A percentile compares a stretch with the other conserved stretches of the same genome.
Evolutionary conservation across 2,329 filamentous ascomycete species (phyloP).

Genomic region (Scortechinia acanthostroma): DNA sequence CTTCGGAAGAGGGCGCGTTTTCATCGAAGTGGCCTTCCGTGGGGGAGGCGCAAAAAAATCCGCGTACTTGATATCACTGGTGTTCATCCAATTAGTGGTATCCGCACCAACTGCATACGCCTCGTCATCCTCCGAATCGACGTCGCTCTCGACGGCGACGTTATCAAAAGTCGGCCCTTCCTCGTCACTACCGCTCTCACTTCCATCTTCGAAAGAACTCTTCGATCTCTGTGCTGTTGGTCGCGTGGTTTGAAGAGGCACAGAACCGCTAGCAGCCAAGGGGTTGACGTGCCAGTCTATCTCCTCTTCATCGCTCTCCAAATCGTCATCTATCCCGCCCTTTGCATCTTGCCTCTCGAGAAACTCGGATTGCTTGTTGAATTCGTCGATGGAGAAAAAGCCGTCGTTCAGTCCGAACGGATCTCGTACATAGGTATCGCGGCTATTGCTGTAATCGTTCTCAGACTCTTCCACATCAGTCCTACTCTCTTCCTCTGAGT

Average conservation of each 20-base stretch:
- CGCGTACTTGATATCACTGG: conserved; percentile 53
- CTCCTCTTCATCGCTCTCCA: conserved; percentile 50
- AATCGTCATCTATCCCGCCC: conserved; percentile 39
- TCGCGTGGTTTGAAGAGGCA: too few relatives aligned
- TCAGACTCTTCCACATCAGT: background rate
- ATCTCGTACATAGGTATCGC: conserved; percentile 37
- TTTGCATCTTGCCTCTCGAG: conserved; percentile 50
- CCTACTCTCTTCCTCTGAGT: background rate
- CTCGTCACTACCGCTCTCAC: conserved; percentile 23
- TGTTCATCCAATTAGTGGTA: conserved; percentile 13
- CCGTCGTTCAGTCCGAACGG: conserved; percentile 56
- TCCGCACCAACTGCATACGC: background rate
- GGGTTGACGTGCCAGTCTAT: conserved; percentile 56
- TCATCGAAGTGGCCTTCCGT: conserved; percentile 42
- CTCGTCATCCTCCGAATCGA: conserved; percentile 8
- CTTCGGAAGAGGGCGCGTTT: conserved; percentile 20
- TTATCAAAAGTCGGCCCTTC: conserved; percentile 54
- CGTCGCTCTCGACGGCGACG: conserved; percentile 34
- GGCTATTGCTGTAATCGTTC: background rate
- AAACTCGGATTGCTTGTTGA: conserved; percentile 56
- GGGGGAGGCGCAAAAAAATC: conserved; percentile 61
- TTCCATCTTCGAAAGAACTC: background rate
- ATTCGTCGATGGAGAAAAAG: conserved; percentile 64
- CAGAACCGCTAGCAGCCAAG: conserved; percentile 25
- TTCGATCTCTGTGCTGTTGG: too few relatives aligned